Base-by-base conservation (phyloP, 768 basidiomycete genomes). In the Leccinum incarnatum region DNA sequence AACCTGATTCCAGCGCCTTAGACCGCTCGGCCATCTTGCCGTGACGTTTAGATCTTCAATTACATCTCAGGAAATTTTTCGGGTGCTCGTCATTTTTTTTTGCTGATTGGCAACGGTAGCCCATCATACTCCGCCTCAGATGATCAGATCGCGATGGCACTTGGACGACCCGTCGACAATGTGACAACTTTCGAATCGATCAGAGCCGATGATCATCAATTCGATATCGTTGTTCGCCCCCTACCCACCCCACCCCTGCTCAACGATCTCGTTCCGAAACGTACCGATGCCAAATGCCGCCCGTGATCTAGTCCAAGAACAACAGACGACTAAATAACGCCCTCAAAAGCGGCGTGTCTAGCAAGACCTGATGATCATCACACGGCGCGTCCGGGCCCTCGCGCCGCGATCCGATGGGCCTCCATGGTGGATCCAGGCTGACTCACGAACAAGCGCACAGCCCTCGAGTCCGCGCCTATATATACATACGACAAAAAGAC, bases 1-100 rank as follows among this genome's bases (percentile, higher is more conserved):
- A 47, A 60, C 78, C 78, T 80, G 76, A 79, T 76, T 82, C 81
- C 78, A 77, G 80, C 79, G 79, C 79, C 79, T 82, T 81, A 76
- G 79, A 81, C 81, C 79, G 78, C 81, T 82, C 79, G 81, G 80
- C 81, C 79, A 81, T 79, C 76, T 63, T 72, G 72, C 70, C 70
- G n/a, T 45, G 1, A 34, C 11, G 2, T 5, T 1, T 12, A 4
- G n/a, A n/a, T 4, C 37, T n/a, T 40, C 4, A n/a, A 40, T 19
- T 45, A 11, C 5, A 10, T 45, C 10, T 19, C 19, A 45, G n/a
- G 42, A 45, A 19, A 42, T 42, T 42, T 2, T 42, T 42, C 34
- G 15, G 14, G 34, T 36, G 34, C 17, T n/a, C 37, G 17, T 17
- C 34, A 36, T 5, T 9, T 17, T 37, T 17, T 36, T 36, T 36